Evolutionary conservation across 768 basidiomycete genomes (phyloP), one percentile per base, ranked within the genome.

Genomic region (Boletellus sp.): DNA sequence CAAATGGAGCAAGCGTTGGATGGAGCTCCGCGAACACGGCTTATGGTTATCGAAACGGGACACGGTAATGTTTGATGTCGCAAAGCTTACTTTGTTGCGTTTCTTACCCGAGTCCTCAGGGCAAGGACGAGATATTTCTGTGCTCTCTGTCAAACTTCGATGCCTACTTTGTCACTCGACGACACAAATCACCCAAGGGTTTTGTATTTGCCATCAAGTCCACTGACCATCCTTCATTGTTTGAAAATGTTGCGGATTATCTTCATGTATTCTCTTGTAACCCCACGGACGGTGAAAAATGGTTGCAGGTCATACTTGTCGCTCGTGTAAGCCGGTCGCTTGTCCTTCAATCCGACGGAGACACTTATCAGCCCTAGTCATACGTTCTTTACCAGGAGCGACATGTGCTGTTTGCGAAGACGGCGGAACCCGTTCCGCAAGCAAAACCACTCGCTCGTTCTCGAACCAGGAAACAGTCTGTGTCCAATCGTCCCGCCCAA

Each of bases 1-100:
- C 32, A 96, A 96, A 69, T 99, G 95, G 96, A 85, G 75, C 48
- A 97, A 97, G 70, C 80, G 92, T 31, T 94, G 85, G 82, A 74
- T 99, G 63, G 83, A 85, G 59, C 78, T 96, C 22, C 78, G 90
- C 42, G 92, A 94, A 60, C 90, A 94, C 55, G 80, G 81, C 52
- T 63, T 98, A 47, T 95, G 85, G 78, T 64, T 95, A 33, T 86
- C 90, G 26, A 98, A 97, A 70, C 85, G 89, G 16, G 92, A 96
- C 47, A 86, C 81, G 63, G 93, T 94, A 57, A 55, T 79, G 72
- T 32, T 23, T 48, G 41, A 39, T 19, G 42, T 42, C 15, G 24
- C 50, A 20, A 12, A 23, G 9, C 12, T 31, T 24, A 39, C 16
- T 33, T 31, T 22, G 47, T 38, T 32, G 16, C 15, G 48, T 49